Conservation (phyloP, 2,329 filamentous ascomycete species). For the Coniella vitis region DNA sequence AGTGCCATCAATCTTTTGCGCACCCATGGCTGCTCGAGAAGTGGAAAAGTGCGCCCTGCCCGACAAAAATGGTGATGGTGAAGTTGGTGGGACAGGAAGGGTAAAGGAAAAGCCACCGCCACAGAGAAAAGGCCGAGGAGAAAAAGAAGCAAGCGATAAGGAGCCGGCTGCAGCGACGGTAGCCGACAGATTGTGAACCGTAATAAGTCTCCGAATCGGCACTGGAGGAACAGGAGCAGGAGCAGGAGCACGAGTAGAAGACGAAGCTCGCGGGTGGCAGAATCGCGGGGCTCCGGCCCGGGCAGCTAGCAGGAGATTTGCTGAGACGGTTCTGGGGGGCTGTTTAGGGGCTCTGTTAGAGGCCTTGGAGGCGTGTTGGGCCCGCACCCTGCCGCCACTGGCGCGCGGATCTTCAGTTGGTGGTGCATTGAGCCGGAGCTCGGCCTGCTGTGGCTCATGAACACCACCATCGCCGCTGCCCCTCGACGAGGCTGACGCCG, state of each 20-base stretch:
- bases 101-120: not conserved
- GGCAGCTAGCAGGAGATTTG: conserved; percentile 2
- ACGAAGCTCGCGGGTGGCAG: conserved; percentile 4
- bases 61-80: not conserved
- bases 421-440: too few species aligned
- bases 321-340: not conserved
- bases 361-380: not conserved
- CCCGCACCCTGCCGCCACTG: not conserved
- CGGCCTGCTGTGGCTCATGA: too few species aligned
- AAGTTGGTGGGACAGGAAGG: not conserved
- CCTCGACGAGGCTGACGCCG: not conserved
- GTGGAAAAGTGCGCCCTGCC: conserved; percentile 31
- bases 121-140: not conserved
- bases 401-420: not conserved
- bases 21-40: conserved; percentile 64
- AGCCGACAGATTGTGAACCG: conserved; percentile 3
- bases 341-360: too few species aligned
- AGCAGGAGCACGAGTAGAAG: not conserved
- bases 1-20: conserved; percentile 89
- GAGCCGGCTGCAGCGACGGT: not conserved
- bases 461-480: too few species aligned
- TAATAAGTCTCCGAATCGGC: conserved; percentile 6
- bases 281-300: conserved; percentile 11
- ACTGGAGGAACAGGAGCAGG: not conserved
- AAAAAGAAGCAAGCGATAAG: not conserved